Evolutionary conservation across 306 rosid genomes (phyloP), one percentile per base, ranked within the genome.

Genomic region (Dalbergia cochinchinensis): DNA sequence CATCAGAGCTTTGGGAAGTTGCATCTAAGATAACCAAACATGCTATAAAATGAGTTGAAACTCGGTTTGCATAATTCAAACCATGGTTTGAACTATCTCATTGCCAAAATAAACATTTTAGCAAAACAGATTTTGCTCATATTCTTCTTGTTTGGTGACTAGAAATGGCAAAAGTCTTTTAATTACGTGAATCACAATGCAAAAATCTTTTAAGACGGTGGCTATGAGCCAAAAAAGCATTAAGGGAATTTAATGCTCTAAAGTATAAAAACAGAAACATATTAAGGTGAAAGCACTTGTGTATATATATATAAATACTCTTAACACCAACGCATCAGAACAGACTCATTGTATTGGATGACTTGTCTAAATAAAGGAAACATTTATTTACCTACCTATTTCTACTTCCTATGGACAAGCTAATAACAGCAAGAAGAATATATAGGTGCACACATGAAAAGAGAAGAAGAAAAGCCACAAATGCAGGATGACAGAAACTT

Each of bases 351-450:
- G 69, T 7, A n/a, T 72, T 44, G 44, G 42, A 22, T 74, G 59
- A 19, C 79, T 59, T 60, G 61, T 9, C 45, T 8, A 37, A 26
- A 74, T 74, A 20, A 59, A 59, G 60, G 31, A 71, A 63, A 16
- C 18, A 26, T 26, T 33, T 63, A 26, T 26, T 33, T 63, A 75
- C 63, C 51, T 62, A 76, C 22, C 72, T 34, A 61, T 45, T 61
- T 45, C 13, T 45, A 33, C 8, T 74, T 26, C 59, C 15, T 45
- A 26, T 33, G 13, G 5, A 58, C 26, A 55, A 42, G 26, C 71
- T 62, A 33, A 44, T 42, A 47, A 75, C 14, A 50, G 26, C 50
- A 11, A 48, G 26, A 31, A 11, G 19, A 47, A 75, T 1, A 60
- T 1, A 60, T 26, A 35, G 20, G 41, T 15, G n/a, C 44, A 4